phyloP scores from a whole-genome alignment of 768 basidiomycete genomes.

The Mycena vulgaris region DNA sequence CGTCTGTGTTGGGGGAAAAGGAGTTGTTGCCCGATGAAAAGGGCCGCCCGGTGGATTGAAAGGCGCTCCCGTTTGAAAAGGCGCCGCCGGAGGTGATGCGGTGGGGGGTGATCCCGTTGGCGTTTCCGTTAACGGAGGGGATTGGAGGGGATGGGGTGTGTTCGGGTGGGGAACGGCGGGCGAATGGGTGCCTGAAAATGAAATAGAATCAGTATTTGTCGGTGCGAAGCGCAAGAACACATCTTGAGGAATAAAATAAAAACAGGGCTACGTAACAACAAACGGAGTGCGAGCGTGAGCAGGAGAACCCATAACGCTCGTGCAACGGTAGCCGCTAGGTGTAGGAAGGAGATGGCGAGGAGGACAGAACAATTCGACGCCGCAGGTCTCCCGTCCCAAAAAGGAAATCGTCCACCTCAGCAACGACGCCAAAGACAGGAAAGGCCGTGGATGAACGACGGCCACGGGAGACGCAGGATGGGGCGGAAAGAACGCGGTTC shows the following conservation, averaged over 20 bases:
- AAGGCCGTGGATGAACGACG: no score
- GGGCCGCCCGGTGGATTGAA: not conserved
- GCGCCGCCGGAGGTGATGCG: not conserved
- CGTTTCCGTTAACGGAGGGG: slow-evolving; percentile 9
- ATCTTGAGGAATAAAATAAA: not conserved
- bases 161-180: slow-evolving; percentile 48
- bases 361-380: no score
- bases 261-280: not conserved
- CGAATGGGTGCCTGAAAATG: slow-evolving; percentile 21
- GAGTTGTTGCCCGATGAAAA: slow-evolving; percentile 3
- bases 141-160: slow-evolving; percentile 33
- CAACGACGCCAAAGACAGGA: no score
- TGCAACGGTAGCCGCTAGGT: no score
- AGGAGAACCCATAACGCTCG: no score
- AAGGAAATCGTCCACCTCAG: no score
- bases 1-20: slow-evolving; percentile 26
- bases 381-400: no score
- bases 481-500: no score
- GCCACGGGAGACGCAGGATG: no score
- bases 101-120: slow-evolving; percentile 22
- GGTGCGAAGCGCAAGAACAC: not conserved
- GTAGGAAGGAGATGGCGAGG: no score
- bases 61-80: not conserved
- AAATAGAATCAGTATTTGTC: slow-evolving; percentile 7
- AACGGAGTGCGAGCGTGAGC: no score